A percentile compares a stretch with the other conserved stretches of the same genome.
Conservation (phyloP, 106 monocot genomes). For the Agapanthus africanus region DNA sequence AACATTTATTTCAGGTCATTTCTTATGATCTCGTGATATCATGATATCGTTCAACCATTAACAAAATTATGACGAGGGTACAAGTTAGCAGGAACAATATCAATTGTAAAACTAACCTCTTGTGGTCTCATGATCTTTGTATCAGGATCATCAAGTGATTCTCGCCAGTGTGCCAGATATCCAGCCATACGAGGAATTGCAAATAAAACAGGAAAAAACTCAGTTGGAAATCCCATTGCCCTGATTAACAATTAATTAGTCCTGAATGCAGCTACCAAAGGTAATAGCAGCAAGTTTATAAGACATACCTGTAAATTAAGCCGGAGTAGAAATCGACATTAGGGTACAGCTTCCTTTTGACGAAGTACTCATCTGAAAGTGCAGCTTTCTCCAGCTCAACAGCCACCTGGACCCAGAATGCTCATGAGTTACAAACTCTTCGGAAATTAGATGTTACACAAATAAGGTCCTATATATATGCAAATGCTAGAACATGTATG, state of each 20-base stretch:
- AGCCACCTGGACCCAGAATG: constrained; percentile 54
- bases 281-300: neutral
- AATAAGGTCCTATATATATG: neutral
- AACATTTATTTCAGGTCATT: neutral
- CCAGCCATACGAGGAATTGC: constrained; percentile 98
- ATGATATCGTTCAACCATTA: neutral
- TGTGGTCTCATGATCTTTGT: constrained; percentile 99
- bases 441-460: neutral
- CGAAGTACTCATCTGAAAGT: constrained; percentile 86
- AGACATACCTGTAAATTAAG: constrained; percentile 71
- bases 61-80: too few relatives aligned
- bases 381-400: constrained; percentile 93
- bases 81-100: neutral
- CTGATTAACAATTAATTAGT: constrained; percentile 28
- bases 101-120: constrained; percentile 45
- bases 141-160: constrained; percentile 99
- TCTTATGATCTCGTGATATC: neutral
- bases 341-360: constrained; percentile 90
- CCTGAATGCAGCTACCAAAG: neutral
- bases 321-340: constrained; percentile 98
- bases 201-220: constrained; percentile 88
- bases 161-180: constrained; percentile 88
- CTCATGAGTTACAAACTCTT: neutral
- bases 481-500: neutral
- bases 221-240: constrained; percentile 97